phyloP scores from a whole-genome alignment of 2,329 filamentous ascomycete genomes.

The Beauveria rudraprayagi region DNA sequence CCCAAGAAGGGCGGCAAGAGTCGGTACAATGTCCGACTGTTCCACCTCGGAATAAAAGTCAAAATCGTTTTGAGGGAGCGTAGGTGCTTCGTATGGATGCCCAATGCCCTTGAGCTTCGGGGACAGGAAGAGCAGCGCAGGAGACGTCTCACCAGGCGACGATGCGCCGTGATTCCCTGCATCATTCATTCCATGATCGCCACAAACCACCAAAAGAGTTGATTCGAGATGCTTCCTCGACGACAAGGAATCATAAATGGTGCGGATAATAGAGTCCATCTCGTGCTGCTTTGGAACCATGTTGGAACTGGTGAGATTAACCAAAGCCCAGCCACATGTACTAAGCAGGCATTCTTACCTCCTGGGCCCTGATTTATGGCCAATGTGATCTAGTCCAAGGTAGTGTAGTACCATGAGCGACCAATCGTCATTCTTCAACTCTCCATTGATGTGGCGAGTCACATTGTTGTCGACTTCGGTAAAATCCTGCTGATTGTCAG shows the following conservation, averaged over 20 bases:
- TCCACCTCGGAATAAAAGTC: conserved; percentile 80
- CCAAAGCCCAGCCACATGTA: not conserved
- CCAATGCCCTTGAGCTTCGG: conserved; percentile 63
- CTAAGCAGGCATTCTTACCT: conserved; percentile 42
- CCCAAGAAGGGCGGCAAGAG: conserved; percentile 75
- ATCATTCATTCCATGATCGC: conserved; percentile 99
- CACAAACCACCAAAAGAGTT: conserved; percentile 77
- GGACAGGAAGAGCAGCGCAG: conserved; percentile 84
- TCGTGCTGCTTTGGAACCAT: conserved; percentile 91
- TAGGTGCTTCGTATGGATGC: conserved; percentile 39
- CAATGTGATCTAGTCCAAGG: conserved; percentile 91
- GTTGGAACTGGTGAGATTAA: conserved; percentile 51
- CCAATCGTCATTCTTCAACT: conserved; percentile 76
- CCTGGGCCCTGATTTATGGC: conserved; percentile 85
- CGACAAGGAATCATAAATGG: conserved; percentile 70
- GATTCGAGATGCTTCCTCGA: conserved; percentile 61
- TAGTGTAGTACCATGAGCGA: conserved; percentile 92
- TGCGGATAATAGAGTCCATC: conserved; percentile 77
- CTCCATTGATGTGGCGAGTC: conserved; percentile 74
- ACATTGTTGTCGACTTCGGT: conserved; percentile 98
- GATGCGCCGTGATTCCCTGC: conserved; percentile 95
- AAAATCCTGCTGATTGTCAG: conserved; percentile 61
- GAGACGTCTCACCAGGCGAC: conserved; percentile 86
- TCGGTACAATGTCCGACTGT: conserved; percentile 89
- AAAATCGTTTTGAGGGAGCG: conserved; percentile 58